Conservation (phyloP, 192 early-diverging fungal genomes). For the Funneliformis geosporum region DNA sequence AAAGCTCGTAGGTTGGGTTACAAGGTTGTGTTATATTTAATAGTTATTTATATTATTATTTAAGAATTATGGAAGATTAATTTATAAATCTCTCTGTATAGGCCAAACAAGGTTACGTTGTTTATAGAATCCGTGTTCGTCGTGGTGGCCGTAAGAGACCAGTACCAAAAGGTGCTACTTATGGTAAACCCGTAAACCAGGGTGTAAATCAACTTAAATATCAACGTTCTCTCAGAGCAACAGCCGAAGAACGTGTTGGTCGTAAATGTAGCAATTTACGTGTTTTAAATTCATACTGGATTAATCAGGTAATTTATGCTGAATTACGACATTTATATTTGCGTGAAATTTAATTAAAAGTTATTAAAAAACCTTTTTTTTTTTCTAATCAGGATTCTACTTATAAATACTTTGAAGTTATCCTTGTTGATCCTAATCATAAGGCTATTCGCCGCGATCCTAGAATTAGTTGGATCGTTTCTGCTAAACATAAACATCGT, state of each 20-base stretch:
- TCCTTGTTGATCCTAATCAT: conserved; percentile 96
- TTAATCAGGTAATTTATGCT: conserved; percentile 69
- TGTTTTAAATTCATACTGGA: conserved; percentile 99
- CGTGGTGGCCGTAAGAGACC: conserved; percentile 98
- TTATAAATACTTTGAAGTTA: conserved; percentile 99
- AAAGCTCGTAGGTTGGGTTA: conserved; percentile 99
- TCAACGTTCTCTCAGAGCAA: conserved; percentile 90
- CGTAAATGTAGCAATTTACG: conserved; percentile 96
- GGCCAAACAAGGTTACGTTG: conserved; percentile 99
- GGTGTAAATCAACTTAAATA: conserved; percentile 99
- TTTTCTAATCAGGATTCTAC: conserved; percentile 71
- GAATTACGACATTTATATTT: background rate
- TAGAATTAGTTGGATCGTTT: conserved; percentile 99
- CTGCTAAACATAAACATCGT: conserved; percentile 98
- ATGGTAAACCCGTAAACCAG: conserved; percentile 97
- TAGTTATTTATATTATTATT: too few relatives aligned
- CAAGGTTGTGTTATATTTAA: conserved; percentile 57
- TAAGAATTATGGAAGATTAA: too few relatives aligned
- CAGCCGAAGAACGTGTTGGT: conserved; percentile 98
- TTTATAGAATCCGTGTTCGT: conserved; percentile 99
- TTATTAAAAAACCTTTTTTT: background rate
- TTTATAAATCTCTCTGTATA: conserved; percentile 9
- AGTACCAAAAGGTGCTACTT: conserved; percentile 96
- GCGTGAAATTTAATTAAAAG: background rate
- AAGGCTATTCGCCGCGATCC: conserved; percentile 98